A percentile compares a stretch with the other conserved stretches of the same genome.
Conservation (phyloP, 164 flowering plant genomes). For the Magnolia officinalis region DNA sequence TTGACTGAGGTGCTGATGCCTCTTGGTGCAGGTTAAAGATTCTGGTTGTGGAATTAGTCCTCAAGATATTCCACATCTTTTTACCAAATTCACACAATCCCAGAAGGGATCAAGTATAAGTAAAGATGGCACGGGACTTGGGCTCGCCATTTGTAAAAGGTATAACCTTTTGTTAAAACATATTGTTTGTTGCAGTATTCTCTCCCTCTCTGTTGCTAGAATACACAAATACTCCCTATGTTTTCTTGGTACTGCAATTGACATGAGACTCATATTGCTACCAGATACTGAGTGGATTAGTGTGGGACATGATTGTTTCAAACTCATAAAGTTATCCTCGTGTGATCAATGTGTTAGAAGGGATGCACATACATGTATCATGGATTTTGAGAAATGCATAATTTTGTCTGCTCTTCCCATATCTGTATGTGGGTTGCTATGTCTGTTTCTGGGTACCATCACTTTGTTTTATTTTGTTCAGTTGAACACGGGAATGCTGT, state of each 20-base stretch:
- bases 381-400: not conserved
- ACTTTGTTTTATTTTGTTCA: no score
- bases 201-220: not conserved
- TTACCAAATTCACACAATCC: conserved; percentile 45
- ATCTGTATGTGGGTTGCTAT: not conserved
- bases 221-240: not conserved
- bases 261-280: not conserved
- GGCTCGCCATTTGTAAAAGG: conserved; percentile 68
- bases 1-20: not conserved
- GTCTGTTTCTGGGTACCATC: no score
- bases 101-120: conserved; percentile 31
- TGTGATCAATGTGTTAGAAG: not conserved
- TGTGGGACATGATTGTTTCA: no score
- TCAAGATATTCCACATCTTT: conserved; percentile 49
- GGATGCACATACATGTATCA: not conserved
- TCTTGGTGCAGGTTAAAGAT: conserved; percentile 53
- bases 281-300: not conserved
- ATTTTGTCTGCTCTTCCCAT: not conserved
- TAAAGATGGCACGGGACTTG: conserved; percentile 48
- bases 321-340: no score
- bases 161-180: conserved; percentile 10
- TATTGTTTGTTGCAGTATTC: not conserved
- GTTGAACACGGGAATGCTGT: no score
- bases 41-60: conserved; percentile 61
- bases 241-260: not conserved